These are phyloP conservation scores for Angomonas ambiguus DNA, from an alignment of 208 protist genomes.

Conservation along the genomic window DNA sequence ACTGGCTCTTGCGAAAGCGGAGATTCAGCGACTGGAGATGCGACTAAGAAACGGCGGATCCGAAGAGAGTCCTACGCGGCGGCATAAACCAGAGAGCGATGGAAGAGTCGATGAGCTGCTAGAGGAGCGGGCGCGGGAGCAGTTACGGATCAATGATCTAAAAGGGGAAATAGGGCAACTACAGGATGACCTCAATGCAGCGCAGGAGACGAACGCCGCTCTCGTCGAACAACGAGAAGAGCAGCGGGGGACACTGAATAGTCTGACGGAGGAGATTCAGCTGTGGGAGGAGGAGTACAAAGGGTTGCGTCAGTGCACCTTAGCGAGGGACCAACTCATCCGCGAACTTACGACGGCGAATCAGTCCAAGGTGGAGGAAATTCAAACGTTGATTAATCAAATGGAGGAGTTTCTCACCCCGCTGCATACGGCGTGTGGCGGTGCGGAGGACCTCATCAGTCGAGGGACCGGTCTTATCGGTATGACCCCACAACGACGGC, in stretches of 20 bases:
- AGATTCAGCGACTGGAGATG: conserved; percentile 50
- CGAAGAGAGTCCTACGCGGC: conserved; percentile 2
- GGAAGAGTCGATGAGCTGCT: conserved; percentile 29
- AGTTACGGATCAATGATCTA: conserved; percentile 31
- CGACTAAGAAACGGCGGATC: conserved; percentile 19
- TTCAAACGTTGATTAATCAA: conserved; percentile 22
- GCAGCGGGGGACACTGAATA: conserved; percentile 21
- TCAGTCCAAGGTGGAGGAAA: conserved; percentile 27
- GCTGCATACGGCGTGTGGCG: conserved; percentile 6
- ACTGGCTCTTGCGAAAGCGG: conserved; percentile 58
- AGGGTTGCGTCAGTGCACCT: conserved; percentile 26
- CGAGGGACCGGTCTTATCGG: background rate
- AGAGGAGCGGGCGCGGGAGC: conserved; percentile 33
- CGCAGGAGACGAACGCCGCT: conserved; percentile 31
- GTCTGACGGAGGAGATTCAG: conserved; percentile 47
- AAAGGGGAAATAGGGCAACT: conserved; percentile 30
- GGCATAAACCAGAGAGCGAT: background rate
- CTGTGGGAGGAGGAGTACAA: conserved; percentile 65
- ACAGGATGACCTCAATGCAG: conserved; percentile 33
- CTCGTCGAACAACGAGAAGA: conserved; percentile 45
- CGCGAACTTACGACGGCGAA: conserved; percentile 24
- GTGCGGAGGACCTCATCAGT: conserved; percentile 9
- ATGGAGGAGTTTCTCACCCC: conserved; percentile 32
- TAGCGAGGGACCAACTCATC: conserved; percentile 20
- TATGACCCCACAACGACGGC: conserved; percentile 7